Evolutionary conservation across 139 green algal species (phyloP).

Genomic region (Coccomyxa sp.): DNA sequence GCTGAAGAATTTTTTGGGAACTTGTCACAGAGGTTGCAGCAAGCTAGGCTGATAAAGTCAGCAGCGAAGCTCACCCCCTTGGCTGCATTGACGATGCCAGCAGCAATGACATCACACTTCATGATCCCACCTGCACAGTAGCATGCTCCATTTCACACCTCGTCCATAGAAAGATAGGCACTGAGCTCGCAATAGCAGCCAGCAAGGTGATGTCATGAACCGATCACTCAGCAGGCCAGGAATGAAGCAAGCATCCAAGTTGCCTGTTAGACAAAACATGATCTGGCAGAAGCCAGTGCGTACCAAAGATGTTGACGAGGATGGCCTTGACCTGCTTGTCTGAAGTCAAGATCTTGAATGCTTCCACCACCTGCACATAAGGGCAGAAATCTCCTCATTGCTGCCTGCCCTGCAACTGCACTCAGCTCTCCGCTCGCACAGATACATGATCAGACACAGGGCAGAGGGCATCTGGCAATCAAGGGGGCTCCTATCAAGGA

Average conservation of each 20-base stretch:
- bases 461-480: too few species aligned
- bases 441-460: background rate
- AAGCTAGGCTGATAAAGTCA: too few species aligned
- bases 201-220: background rate
- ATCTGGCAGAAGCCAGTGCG: background rate
- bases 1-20: background rate
- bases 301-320: constrained; percentile 99
- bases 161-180: too few species aligned
- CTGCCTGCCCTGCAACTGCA: too few species aligned
- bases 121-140: constrained; percentile 81
- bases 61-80: constrained; percentile 58
- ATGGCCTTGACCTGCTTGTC: constrained; percentile 96
- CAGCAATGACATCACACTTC: constrained; percentile 99
- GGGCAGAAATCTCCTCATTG: constrained; percentile 11
- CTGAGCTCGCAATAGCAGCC: too few species aligned
- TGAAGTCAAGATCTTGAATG: constrained; percentile 92
- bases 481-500: too few species aligned
- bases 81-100: constrained; percentile 93
- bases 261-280: too few species aligned
- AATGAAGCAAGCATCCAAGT: too few species aligned
- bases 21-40: background rate
- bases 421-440: background rate
- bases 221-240: too few species aligned
- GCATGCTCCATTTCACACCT: background rate
- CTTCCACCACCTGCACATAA: constrained; percentile 74